Conservation (phyloP, 2,329 filamentous ascomycete species). For the Colletotrichum sp. region DNA sequence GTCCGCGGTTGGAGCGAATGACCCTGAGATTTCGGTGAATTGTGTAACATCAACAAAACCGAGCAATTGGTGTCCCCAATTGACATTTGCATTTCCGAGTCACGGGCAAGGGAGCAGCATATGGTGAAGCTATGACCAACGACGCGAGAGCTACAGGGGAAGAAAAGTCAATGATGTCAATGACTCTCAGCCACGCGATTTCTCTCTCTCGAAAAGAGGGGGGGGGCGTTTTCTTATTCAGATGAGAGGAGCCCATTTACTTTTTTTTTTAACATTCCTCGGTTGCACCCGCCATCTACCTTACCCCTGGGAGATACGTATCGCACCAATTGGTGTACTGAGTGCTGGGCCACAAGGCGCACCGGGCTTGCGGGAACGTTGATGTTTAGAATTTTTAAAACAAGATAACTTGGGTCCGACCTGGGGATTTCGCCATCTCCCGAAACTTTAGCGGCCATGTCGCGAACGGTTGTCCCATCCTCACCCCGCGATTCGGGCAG, state of each 20-base stretch:
- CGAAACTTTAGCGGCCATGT: not conserved
- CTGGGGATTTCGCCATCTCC: not conserved
- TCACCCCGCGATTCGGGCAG: not conserved
- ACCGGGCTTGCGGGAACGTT: not conserved
- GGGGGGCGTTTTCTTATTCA: not conserved
- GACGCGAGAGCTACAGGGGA: not conserved
- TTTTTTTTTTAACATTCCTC: not conserved
- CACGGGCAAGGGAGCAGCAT: not conserved
- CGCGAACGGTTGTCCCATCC: not conserved
- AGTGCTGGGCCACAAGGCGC: not conserved
- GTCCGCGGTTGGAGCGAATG: not conserved
- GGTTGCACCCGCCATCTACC: not conserved
- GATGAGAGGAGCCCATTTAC: not conserved
- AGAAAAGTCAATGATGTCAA: constrained; percentile 44
- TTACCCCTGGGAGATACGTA: not conserved
- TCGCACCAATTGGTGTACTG: not conserved
- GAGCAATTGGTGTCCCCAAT: not conserved
- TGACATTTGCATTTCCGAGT: not conserved
- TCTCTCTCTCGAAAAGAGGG: not conserved
- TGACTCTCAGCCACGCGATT: constrained; percentile 4
- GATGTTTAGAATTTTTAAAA: not conserved
- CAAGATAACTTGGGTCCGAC: not conserved
- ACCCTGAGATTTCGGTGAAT: not conserved
- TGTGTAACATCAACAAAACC: not conserved
- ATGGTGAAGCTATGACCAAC: not conserved